phyloP scores from a whole-genome alignment of 441 rosid species.

The Geranium incanum region DNA sequence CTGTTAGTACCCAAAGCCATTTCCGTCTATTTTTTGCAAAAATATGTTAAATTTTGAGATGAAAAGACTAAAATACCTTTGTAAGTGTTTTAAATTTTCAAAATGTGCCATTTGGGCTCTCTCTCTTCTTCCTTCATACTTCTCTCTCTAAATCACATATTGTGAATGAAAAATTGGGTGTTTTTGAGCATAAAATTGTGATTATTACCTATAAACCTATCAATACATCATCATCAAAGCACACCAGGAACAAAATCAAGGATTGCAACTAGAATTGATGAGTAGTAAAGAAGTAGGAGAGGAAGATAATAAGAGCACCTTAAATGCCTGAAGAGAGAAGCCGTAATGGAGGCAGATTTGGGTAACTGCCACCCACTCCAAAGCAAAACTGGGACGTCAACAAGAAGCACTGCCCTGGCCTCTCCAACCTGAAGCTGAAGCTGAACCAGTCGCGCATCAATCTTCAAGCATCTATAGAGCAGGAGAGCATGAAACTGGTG shows the following conservation, averaged over 20 bases:
- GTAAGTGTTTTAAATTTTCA: too few species aligned
- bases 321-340: constrained; percentile 59
- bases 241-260: not conserved
- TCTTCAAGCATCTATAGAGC: constrained; percentile 45
- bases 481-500: constrained; percentile 55
- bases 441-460: constrained; percentile 35
- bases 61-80: too few species aligned
- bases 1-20: too few species aligned
- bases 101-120: too few species aligned
- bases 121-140: too few species aligned
- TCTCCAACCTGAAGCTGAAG: constrained; percentile 27
- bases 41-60: too few species aligned
- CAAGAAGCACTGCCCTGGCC: constrained; percentile 53
- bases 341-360: constrained; percentile 43
- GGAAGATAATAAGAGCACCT: constrained; percentile 33
- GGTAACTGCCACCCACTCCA: constrained; percentile 92
- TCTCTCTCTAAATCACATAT: not conserved
- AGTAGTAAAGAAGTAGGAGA: too few species aligned
- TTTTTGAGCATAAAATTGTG: not conserved
- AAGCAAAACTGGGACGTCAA: constrained; percentile 61
- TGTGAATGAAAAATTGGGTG: not conserved
- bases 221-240: not conserved
- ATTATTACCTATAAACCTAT: too few species aligned
- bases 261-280: not conserved
- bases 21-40: too few species aligned